Base-by-base conservation (phyloP, 2,329 filamentous ascomycete genomes). In the Rachicladosporium sp. region DNA sequence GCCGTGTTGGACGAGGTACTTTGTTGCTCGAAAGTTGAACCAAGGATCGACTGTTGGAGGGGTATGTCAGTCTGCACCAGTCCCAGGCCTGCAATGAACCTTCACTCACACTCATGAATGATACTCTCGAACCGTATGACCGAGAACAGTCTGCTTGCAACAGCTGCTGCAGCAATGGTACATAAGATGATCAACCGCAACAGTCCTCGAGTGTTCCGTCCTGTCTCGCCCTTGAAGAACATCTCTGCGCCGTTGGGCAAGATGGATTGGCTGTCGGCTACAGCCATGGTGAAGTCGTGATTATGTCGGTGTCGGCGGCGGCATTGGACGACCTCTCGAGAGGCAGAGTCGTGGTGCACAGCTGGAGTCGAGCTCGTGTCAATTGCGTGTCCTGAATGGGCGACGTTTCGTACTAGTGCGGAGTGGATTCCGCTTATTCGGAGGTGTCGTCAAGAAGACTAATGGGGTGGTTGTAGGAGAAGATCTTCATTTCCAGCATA, bases 101-200 rank as follows among this genome's bases (percentile, higher is more conserved):
- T 10, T 4, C 4, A 33, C 30, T 30, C n/a, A 95, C 91, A 98
- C 73, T 98, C 91, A 73, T 98, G 91, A 58, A 98, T 98, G 59
- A 98, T 98, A 68, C 86, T 94, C 69, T 98, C 91, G 61, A 98
- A 98, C 52, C 91, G 83, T 65, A 98, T 96, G 51, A 98, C 91
- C 57, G 87, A 95, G 73, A 98, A 98, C 52, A 98, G 72, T 65
- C 91, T 85, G 65, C 88, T 94, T 51, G 88, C 78, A 58, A 96
- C 76, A 51, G 89, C 87, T 46, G 91, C 88, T 43, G 77, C 87
- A 50, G 91, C 91, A 64, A 98, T 95, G 58, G 89, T 77, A 58
- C 72, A 74, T 54, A 98, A 78, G 67, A 98, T 98, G 57, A 93
- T 73, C 53, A 95, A 78, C 59, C 88, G 80, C 49, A 98, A 71